Percentiles rank a stretch among this genome's conserved stretches.
Evolutionary conservation across 805 yeast species (phyloP).

Genomic region (Sugiyamaella americana): DNA sequence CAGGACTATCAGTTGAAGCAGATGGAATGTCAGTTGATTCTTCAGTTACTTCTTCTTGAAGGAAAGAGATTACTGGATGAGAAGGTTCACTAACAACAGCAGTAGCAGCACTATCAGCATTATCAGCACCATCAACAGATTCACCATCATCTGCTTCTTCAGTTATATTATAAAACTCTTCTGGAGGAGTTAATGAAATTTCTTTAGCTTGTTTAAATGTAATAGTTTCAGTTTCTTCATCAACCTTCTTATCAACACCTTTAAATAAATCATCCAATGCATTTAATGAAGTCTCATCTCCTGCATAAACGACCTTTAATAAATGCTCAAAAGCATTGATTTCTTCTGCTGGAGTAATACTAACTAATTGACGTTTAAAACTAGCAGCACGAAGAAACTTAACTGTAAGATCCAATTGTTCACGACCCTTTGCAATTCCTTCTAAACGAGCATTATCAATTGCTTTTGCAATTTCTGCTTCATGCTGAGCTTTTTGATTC

Average conservation of each 20-base stretch:
- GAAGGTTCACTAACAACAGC: slow-evolving; percentile 1
- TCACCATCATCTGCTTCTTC: slow-evolving; percentile 4
- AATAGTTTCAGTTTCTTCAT: slow-evolving; percentile 16
- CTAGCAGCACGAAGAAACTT: slow-evolving; percentile 33
- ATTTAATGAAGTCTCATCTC: slow-evolving; percentile 29
- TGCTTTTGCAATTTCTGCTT: slow-evolving; percentile 13
- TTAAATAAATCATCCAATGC: slow-evolving; percentile 27
- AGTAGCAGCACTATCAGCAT: slow-evolving; percentile 2
- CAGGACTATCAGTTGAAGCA: neutral
- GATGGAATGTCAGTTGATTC: slow-evolving; percentile 1
- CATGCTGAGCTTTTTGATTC: slow-evolving; percentile 11
- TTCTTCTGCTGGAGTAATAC: slow-evolving; percentile 19
- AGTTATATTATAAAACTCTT: slow-evolving; percentile 10
- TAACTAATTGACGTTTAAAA: slow-evolving; percentile 27
- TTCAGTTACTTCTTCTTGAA: slow-evolving; percentile 19
- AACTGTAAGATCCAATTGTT: slow-evolving; percentile 20
- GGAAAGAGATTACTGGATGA: slow-evolving; percentile 15
- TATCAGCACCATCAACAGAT: slow-evolving; percentile 2
- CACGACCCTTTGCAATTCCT: slow-evolving; percentile 19
- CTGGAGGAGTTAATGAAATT: slow-evolving; percentile 14
- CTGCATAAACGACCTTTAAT: slow-evolving; percentile 26
- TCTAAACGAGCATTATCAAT: slow-evolving; percentile 16
- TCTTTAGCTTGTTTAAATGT: slow-evolving; percentile 16
- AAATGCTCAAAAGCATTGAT: slow-evolving; percentile 28
- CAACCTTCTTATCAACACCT: slow-evolving; percentile 26